Base-by-base conservation (phyloP, 2,329 filamentous ascomycete genomes). In the Periglandula ipomoeae region DNA sequence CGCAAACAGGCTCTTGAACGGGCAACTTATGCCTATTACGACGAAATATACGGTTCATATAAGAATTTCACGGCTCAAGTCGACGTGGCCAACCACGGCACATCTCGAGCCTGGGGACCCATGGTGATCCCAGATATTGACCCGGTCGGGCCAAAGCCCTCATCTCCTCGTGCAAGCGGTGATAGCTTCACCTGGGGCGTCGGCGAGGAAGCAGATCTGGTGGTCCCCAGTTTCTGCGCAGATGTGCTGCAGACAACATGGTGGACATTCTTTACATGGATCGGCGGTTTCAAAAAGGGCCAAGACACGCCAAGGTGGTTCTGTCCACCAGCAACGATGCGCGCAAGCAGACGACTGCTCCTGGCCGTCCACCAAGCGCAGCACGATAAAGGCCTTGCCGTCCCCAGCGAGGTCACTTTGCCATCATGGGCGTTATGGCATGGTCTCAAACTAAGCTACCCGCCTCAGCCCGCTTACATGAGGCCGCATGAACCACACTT, bases 1-100 rank as follows among this genome's bases (percentile, higher is more conserved):
- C 68, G 78, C 35, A 79, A 79, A 57, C 71, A 78, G 34, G 66
- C 79, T 7, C 79, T 78, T 71, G 78, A 82, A 58, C 72, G 78
- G 30, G 74, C 76, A 56, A 72, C 72, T 50, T 72, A 74, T 27
- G 76, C 74, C 62, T 79, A 79, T 59, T 67, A 79, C 48, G 76
- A 76, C 4, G 63, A 64, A 41, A 58, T 73, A 19, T 75, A 79
- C 52, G 74, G 75, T 46, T 63, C 66, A 43, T 81, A 71, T 55
- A 59, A 70, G 7, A 13, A 32, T 9, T 3, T 26, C 19, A 41
- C 9, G 7, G 9, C 22, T 13, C 39, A 22, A 9, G 23, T 41
- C 19, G 39, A 41, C 22, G 38, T 22, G 11, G 39, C 15, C 39
- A 15, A n/a, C 5, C 19, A 41, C 19, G 39, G 39, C 44, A 47